phyloP scores from a whole-genome alignment of 129 eudicot species.

The Erigeron canadensis region DNA sequence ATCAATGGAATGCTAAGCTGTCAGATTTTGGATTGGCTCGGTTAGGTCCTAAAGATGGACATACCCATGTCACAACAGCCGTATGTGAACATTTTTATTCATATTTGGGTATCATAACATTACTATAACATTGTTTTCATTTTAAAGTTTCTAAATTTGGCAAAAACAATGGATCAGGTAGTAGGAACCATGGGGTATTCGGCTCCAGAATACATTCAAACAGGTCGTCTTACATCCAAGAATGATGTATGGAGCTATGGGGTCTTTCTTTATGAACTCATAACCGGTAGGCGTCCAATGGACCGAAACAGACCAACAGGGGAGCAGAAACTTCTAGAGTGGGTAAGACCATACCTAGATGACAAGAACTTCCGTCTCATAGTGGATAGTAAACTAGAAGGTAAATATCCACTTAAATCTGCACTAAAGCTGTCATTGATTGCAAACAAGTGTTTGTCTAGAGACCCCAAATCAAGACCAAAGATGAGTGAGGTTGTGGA shows the following conservation, averaged over 20 bases:
- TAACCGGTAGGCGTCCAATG: conserved; percentile 70
- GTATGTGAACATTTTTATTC: conserved; percentile 36
- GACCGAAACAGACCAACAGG: conserved; percentile 62
- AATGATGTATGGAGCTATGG: conserved; percentile 84
- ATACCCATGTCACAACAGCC: conserved; percentile 86
- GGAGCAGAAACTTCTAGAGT: conserved; percentile 75
- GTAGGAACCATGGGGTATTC: conserved; percentile 86
- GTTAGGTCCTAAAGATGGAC: conserved; percentile 87
- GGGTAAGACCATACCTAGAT: conserved; percentile 72
- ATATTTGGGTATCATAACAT: neutral
- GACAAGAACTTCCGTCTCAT: conserved; percentile 56
- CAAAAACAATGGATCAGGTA: conserved; percentile 39
- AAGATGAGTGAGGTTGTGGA: conserved; percentile 77
- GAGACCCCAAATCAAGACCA: conserved; percentile 62
- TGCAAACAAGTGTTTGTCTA: conserved; percentile 68
- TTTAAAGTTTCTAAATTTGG: neutral
- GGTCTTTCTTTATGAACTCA: conserved; percentile 78
- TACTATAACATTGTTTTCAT: neutral
- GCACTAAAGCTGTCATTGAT: conserved; percentile 59
- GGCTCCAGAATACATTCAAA: conserved; percentile 77
- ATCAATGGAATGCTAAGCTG: conserved; percentile 89
- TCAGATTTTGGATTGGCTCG: conserved; percentile 96
- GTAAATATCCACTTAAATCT: conserved; percentile 42
- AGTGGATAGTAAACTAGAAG: conserved; percentile 65
- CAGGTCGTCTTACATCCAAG: conserved; percentile 67